These are phyloP conservation scores for Trichoderma pleuroti DNA, from an alignment of 2,329 filamentous ascomycete species.

Conservation along the genomic window DNA sequence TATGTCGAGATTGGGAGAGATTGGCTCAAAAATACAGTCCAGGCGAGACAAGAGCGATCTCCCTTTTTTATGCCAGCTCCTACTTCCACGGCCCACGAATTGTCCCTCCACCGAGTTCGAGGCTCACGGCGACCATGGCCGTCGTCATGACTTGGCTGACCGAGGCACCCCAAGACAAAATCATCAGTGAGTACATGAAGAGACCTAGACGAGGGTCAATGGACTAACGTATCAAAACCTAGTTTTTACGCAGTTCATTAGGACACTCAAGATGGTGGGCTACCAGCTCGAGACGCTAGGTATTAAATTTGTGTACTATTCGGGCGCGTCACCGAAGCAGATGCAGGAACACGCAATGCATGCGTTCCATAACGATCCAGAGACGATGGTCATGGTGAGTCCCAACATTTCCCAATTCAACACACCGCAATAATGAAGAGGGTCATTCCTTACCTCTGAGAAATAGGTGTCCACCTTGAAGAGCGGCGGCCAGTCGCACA, in stretches of 20 bases:
- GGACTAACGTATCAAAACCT: background rate
- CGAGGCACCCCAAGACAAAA: slow-evolving; percentile 36
- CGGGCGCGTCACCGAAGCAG: background rate
- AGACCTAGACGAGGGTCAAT: background rate
- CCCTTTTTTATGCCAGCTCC: background rate
- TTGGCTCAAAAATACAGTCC: background rate
- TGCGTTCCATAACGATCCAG: background rate
- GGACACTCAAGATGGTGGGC: background rate
- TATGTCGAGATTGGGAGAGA: slow-evolving; percentile 29
- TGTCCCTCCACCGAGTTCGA: slow-evolving; percentile 31
- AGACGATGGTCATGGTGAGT: background rate
- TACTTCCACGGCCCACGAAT: background rate
- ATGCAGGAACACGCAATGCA: background rate
- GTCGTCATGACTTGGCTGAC: slow-evolving; percentile 33
- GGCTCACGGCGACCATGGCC: slow-evolving; percentile 29
- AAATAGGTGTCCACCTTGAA: slow-evolving; percentile 26
- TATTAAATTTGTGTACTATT: background rate
- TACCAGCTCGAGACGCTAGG: background rate
- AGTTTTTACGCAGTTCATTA: background rate
- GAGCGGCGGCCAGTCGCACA: slow-evolving; percentile 38
- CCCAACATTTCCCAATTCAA: accelerated
- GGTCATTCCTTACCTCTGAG: background rate
- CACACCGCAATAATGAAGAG: background rate
- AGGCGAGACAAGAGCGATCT: background rate
- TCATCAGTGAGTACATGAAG: slow-evolving; percentile 34